Evolutionary conservation across 139 green algal genomes (phyloP).

Genomic region (Micractinium sp.): DNA sequence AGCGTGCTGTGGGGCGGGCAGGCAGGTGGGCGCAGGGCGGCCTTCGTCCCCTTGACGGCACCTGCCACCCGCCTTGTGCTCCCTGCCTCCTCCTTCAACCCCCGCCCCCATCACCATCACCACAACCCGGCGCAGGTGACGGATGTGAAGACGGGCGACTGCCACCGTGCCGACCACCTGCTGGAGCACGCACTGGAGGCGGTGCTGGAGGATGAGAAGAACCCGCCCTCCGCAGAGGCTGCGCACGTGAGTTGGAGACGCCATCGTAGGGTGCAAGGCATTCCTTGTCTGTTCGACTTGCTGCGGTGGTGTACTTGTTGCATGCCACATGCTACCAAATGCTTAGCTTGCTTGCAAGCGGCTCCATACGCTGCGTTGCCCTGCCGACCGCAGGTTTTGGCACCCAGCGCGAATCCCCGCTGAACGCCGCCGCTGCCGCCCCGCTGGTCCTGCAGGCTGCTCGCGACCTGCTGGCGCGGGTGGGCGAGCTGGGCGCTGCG

Average conservation of each 20-base stretch:
- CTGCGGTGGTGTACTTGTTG: no score
- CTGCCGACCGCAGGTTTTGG: no score
- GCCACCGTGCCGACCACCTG: constrained; percentile 95
- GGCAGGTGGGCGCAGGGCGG: no score
- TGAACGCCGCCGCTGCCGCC: not conserved
- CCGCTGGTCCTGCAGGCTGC: constrained; percentile 63
- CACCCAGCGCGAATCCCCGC: no score
- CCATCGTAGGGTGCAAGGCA: no score
- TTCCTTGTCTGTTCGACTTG: no score
- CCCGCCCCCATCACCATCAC: not conserved
- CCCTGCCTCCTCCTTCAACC: not conserved
- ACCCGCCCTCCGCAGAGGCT: constrained; percentile 51
- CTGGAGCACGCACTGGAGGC: constrained; percentile 87
- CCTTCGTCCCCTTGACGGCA: no score
- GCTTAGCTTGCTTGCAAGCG: no score
- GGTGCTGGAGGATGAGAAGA: constrained; percentile 81
- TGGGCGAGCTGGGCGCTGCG: constrained; percentile 89
- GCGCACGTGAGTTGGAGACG: not conserved
- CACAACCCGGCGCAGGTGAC: constrained; percentile 94
- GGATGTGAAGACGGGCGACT: constrained; percentile 88
- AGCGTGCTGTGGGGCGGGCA: no score
- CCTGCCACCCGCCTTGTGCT: no score
- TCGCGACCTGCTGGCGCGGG: constrained; percentile 71
- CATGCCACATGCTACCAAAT: no score
- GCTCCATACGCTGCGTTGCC: no score